Base-by-base conservation (phyloP, 139 green algal species). In the Parachlorella kessleri region DNA sequence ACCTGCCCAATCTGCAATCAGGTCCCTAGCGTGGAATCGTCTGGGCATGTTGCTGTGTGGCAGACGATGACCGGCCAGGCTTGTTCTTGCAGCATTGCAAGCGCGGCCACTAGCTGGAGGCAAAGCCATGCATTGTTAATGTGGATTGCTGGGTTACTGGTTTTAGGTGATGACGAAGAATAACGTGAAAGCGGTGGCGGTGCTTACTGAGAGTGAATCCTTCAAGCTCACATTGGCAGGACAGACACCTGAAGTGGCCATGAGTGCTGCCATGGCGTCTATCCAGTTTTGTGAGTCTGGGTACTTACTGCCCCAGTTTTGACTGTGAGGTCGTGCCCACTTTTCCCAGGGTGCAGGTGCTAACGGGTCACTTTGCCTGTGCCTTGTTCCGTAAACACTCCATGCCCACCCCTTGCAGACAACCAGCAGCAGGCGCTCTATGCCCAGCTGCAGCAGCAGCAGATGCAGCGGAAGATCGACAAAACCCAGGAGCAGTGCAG, bases 401-500 rank as follows among this genome's bases (percentile, higher is more conserved):
- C n/a, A n/a, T n/a, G n/a, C n/a, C n/a, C n/a, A n/a, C n/a, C 38
- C 26, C 9, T 48, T 3, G 38, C 76, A 74, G 72, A 71, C 30
- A 66, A 79, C 76, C 48, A 67, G 35, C 81, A 90, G 80, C 71
- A 76, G 35, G 72, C 73, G 59, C 55, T 86, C n/a, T 83, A 86
- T 37, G 75, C 75, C 4, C 32, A 86, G 38, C 68, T 84, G 1
- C 42, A 64, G 1, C 69, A 92, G 68, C n/a, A 69, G 0, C 80
- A 93, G 39, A 42, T 88, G 24, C 69, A 73, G n/a, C 88, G 84
- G 65, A 92, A 90, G 75, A 81, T 95, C 2, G 76, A 41, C 1
- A 88, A 84, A 66, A 81, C 91, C 37, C 84, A 95, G 40, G 81
- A 93, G 14, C 73, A 81, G 41, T 95, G 87, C 80, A 87, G 85